Base-by-base conservation (phyloP, 306 rosid species). In the Prunus fruticosa region DNA sequence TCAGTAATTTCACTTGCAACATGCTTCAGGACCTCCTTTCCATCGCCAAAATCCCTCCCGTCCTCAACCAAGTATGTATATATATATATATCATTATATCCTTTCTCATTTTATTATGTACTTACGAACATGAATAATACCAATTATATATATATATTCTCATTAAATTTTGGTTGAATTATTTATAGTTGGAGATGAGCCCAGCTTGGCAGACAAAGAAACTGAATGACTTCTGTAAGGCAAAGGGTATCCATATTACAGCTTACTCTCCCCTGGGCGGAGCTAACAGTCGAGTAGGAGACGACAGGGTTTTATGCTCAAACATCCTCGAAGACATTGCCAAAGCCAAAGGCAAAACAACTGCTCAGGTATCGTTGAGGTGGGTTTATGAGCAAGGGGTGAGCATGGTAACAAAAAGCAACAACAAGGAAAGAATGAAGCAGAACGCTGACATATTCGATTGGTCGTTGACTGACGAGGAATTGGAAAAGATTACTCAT, bases 1-100 rank as follows among this genome's bases (percentile, higher is more conserved):
- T 84, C 20, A 84, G 93, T 81, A 90, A 93, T 80, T 90, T 90
- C 91, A 82, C 94, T 12, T 23, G 79, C 75, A 85, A 76, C 47
- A 83, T 68, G 84, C 97, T 93, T 52, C 54, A 93, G 12, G 72
- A 86, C 7, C 81, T 89, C 46, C 86, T 90, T 16, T 81, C 93
- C 68, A 69, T 83, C 20, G 88, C 96, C 9, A 58, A 84, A 82
- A 89, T 90, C 62, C 89, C 90, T 72, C 94, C 97, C 1, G 78
- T 89, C 2, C 82, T 87, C 8, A 89, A 90, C 67, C 96, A 93
- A 79, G 96, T 90, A 64, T 58, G 53, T 67, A 19, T 52, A n/a
- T 32, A 3, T 0, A 2, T 32, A 18, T 4, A 6, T 22, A 12
- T 10, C 16, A 32, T 32, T 32, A 5, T 32, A 32, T 34, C 8